Base-by-base conservation (phyloP, 495 filamentous ascomycete genomes). In the Lasiosphaeria miniovina region DNA sequence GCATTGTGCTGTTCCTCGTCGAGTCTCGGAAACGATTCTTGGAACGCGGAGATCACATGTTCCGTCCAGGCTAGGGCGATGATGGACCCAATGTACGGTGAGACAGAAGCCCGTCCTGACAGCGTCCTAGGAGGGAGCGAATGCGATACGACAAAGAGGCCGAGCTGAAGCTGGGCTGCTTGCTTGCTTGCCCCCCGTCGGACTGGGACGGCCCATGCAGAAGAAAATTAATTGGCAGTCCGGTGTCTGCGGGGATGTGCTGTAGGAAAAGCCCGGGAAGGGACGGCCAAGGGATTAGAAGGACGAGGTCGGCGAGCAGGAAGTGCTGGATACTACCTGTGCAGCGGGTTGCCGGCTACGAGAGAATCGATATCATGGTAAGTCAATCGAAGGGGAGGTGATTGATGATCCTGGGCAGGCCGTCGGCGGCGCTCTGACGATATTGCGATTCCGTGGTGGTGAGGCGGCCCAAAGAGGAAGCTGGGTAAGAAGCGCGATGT, bases 381-480 rank as follows among this genome's bases (percentile, higher is more conserved):
- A n/a, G n/a, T 24, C 24, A 24, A 24, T 24, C 24, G 24, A 24
- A 24, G 24, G 24, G 24, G 24, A 24, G 2, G 24, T 24, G 24
- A 24, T 24, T 56, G 36, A 15, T 4, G 24, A 49, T 49, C 33
- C 31, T 46, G 64, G 54, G 24, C 24, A 2, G 24, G 24, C 24
- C 24, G 24, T 24, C 24, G 24, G 24, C 50, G 57, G 50, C 59
- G 55, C 48, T 58, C 51, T 64, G 61, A 62, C 52, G 64, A 59
- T 50, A 24, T 24, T 24, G 24, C 24, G 24, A 24, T 24, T 24
- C 36, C 45, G 8, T 24, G 53, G 17, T 11, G 57, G 12, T 35
- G 9, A 15, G 11, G 50, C 11, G 38, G 48, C 68, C 68, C 32
- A 61, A 70, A 68, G 17, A 66, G 65, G 68, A 68, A 70, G 68